Conservation (phyloP, 352 stramenopile genomes). For the Blastocystis sp. region DNA sequence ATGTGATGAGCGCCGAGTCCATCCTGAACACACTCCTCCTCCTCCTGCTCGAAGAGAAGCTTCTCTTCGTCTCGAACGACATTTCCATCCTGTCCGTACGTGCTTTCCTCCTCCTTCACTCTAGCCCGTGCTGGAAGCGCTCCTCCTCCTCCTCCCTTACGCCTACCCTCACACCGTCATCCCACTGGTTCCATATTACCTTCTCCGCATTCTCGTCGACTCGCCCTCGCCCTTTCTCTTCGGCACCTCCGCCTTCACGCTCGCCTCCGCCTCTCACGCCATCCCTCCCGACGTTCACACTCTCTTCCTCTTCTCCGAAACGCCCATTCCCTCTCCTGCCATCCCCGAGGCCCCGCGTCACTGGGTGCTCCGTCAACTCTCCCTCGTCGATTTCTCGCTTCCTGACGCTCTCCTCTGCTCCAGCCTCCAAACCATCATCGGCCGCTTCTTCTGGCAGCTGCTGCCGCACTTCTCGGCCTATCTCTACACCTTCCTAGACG, state of each 20-base stretch:
- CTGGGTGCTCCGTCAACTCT: slow-evolving; percentile 3
- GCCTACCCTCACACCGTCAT: slow-evolving; percentile 26
- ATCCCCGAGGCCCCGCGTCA: background rate
- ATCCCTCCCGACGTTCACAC: slow-evolving; percentile 9
- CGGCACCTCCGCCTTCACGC: slow-evolving; percentile 4
- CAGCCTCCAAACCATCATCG: background rate
- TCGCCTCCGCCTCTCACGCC: background rate
- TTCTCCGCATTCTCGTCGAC: slow-evolving; percentile 28
- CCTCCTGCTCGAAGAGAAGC: slow-evolving; percentile 26
- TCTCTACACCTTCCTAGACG: slow-evolving; percentile 35
- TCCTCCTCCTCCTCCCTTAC: slow-evolving; percentile 41
- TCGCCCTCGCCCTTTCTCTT: slow-evolving; percentile 55
- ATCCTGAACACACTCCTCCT: slow-evolving; percentile 29
- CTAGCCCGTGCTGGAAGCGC: slow-evolving; percentile 16
- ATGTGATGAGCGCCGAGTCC: background rate
- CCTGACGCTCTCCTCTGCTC: background rate
- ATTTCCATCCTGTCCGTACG: background rate
- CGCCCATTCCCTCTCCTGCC: background rate
- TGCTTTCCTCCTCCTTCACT: background rate
- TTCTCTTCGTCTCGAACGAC: slow-evolving; percentile 50
- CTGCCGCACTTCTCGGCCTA: slow-evolving; percentile 29
- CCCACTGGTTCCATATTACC: slow-evolving; percentile 34
- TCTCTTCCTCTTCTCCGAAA: background rate
- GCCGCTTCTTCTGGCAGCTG: slow-evolving; percentile 7
- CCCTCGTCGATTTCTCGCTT: background rate